Evolutionary conservation across 2,329 filamentous ascomycete species (phyloP).

Genomic region (Madurella fahalii): DNA sequence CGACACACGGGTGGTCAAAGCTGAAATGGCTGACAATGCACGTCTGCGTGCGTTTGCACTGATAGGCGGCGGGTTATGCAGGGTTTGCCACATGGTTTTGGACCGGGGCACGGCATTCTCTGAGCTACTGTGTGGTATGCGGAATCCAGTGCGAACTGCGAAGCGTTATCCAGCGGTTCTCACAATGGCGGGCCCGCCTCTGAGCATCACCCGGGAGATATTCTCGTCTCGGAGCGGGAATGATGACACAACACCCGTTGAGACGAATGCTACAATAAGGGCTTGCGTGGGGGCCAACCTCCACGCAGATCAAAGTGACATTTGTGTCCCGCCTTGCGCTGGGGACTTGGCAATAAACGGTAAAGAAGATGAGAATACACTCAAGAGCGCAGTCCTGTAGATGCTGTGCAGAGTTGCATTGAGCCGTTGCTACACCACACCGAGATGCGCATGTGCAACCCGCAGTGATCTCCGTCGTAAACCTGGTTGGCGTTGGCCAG

Average conservation of each 20-base stretch:
- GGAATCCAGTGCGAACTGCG: neutral
- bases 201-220: too few relatives aligned
- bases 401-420: slow-evolving; percentile 3
- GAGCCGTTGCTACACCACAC: neutral
- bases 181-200: too few relatives aligned
- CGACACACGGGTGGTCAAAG: too few relatives aligned
- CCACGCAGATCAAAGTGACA: too few relatives aligned
- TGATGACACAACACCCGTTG: neutral
- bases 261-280: slow-evolving; percentile 3
- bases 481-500: too few relatives aligned
- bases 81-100: slow-evolving; percentile 24
- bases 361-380: slow-evolving; percentile 1
- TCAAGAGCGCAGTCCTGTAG: too few relatives aligned
- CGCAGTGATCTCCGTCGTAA: neutral
- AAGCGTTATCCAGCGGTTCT: neutral
- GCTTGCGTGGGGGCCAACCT: slow-evolving; percentile 4
- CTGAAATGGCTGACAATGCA: too few relatives aligned
- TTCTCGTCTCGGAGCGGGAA: neutral
- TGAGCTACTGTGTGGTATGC: neutral
- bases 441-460: neutral
- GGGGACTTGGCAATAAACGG: neutral
- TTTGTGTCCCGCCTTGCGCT: too few relatives aligned
- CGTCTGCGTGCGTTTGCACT: neutral
- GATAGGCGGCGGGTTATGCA: slow-evolving; percentile 10
- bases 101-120: slow-evolving; percentile 7